Evolutionary conservation across 768 basidiomycete genomes (phyloP).

Genomic region (Boletus pseudopeckii): DNA sequence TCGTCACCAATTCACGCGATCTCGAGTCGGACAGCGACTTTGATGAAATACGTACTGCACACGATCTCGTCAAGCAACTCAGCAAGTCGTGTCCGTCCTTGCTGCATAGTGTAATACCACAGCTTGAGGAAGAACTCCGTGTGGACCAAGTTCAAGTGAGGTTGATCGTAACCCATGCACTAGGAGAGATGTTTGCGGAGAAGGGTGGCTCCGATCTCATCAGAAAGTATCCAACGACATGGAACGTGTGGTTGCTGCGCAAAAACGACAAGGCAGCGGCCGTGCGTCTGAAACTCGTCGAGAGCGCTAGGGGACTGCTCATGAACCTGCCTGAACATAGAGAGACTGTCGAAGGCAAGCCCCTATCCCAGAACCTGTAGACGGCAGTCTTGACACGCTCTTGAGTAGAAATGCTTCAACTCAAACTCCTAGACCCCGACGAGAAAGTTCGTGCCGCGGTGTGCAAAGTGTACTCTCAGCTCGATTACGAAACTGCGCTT

Average conservation of each 20-base stretch:
- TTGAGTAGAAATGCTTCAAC: slow-evolving; percentile 49
- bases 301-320: slow-evolving; percentile 60
- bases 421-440: slow-evolving; percentile 82
- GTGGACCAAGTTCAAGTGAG: slow-evolving; percentile 71
- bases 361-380: not conserved
- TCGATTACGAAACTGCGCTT: slow-evolving; percentile 89
- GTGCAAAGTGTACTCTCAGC: slow-evolving; percentile 73
- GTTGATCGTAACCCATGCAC: slow-evolving; percentile 75
- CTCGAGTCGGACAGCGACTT: slow-evolving; percentile 58
- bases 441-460: slow-evolving; percentile 86
- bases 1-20: slow-evolving; percentile 52
- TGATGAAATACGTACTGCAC: slow-evolving; percentile 69
- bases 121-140: slow-evolving; percentile 86
- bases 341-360: slow-evolving; percentile 68
- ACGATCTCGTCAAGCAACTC: slow-evolving; percentile 81
- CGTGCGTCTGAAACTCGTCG: slow-evolving; percentile 79
- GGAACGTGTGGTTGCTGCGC: slow-evolving; percentile 80
- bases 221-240: slow-evolving; percentile 77
- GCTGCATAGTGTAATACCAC: slow-evolving; percentile 87
- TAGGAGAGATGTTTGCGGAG: slow-evolving; percentile 90
- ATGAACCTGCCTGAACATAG: slow-evolving; percentile 63
- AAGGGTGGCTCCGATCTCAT: slow-evolving; percentile 70
- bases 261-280: slow-evolving; percentile 68
- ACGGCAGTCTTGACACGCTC: slow-evolving; percentile 3
- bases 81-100: slow-evolving; percentile 77